phyloP scores from a whole-genome alignment of 2,329 filamentous ascomycete genomes.

The Ambrosiella beaveri region DNA sequence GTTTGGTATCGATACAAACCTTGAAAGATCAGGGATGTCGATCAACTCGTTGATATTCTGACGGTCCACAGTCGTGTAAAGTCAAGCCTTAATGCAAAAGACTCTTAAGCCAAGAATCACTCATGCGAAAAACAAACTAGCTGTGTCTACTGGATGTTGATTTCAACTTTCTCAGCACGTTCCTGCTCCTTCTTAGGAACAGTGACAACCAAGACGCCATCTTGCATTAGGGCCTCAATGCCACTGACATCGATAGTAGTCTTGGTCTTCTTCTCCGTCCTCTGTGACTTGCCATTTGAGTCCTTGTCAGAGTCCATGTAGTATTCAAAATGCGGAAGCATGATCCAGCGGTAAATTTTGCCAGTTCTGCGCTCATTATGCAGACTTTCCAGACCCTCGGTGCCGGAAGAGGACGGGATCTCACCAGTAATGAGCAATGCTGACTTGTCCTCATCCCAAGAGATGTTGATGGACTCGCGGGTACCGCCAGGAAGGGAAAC shows the following conservation, averaged over 20 bases:
- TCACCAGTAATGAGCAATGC: conserved; percentile 54
- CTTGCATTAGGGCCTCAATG: conserved; percentile 61
- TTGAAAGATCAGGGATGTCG: no score
- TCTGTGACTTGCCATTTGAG: conserved; percentile 17
- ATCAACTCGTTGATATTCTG: no score
- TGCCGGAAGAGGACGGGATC: conserved; percentile 53
- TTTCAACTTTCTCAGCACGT: conserved; percentile 44
- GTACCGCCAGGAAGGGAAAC: conserved; percentile 61
- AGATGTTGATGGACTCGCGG: conserved; percentile 51
- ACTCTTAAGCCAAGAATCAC: no score
- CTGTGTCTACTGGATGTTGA: conserved; percentile 33
- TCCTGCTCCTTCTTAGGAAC: conserved; percentile 56
- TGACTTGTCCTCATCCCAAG: conserved; percentile 39
- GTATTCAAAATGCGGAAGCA: conserved; percentile 30
- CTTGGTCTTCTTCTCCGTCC: conserved; percentile 25
- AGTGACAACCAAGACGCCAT: conserved; percentile 63
- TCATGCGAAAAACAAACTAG: background rate
- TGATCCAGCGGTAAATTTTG: conserved; percentile 53
- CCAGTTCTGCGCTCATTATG: conserved; percentile 54
- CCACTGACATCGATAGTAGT: conserved; percentile 39
- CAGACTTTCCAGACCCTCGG: conserved; percentile 48
- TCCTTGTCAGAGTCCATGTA: background rate
- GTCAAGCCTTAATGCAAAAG: no score
- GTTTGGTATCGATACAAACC: no score
- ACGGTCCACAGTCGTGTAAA: no score